These are phyloP conservation scores for Populus tremula DNA, from an alignment of 345 rosid species.

Conservation along the genomic window DNA sequence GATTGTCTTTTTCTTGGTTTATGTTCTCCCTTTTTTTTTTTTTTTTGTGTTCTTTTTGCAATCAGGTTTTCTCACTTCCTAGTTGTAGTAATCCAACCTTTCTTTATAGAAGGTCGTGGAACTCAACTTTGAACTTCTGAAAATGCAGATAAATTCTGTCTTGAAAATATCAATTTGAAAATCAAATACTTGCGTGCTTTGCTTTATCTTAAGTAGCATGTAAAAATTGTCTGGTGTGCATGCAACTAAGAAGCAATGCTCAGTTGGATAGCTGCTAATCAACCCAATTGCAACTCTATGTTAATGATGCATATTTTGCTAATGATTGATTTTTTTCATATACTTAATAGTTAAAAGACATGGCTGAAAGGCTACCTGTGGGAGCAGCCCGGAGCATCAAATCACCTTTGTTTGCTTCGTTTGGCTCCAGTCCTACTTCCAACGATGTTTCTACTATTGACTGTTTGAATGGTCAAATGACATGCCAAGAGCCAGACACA, in stretches of 20 bases:
- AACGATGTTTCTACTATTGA: slow-evolving; percentile 20
- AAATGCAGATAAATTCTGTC: background rate
- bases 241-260: background rate
- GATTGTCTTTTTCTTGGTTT: background rate
- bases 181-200: background rate
- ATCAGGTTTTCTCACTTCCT: background rate
- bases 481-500: slow-evolving; percentile 21
- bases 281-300: background rate
- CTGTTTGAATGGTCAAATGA: slow-evolving; percentile 21
- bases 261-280: background rate
- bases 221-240: background rate
- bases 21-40: background rate
- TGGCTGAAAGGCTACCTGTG: slow-evolving; percentile 75
- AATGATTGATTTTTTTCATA: slow-evolving; percentile 15
- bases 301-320: slow-evolving; percentile 15
- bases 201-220: background rate
- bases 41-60: too few species aligned
- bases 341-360: slow-evolving; percentile 60
- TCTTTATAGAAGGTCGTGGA: background rate
- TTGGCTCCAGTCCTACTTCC: slow-evolving; percentile 48
- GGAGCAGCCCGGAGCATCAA: slow-evolving; percentile 23
- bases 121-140: background rate
- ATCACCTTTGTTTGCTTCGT: slow-evolving; percentile 42
- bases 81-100: background rate
- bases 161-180: background rate